Percentiles rank a stretch among this genome's conserved stretches.
Evolutionary conservation across 2,329 filamentous ascomycete genomes (phyloP).

Genomic region (Colletotrichum sp.): DNA sequence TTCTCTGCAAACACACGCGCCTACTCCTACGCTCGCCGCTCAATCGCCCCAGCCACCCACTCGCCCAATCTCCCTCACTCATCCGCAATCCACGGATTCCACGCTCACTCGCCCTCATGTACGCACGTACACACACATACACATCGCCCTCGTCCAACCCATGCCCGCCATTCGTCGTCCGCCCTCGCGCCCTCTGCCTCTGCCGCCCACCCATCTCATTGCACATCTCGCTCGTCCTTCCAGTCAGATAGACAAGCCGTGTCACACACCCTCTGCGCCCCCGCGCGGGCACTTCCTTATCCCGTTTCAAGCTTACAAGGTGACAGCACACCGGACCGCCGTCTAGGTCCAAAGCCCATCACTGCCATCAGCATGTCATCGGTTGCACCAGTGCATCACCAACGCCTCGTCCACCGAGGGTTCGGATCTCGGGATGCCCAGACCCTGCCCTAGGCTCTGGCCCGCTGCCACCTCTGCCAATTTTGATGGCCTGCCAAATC

Average conservation of each 20-base stretch:
- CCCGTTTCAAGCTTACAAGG: constrained; percentile 11
- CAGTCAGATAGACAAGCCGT: constrained; percentile 1
- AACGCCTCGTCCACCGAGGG: background rate
- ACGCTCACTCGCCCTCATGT: background rate
- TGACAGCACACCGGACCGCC: constrained; percentile 5
- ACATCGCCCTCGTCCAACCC: background rate
- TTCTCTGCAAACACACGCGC: constrained; percentile 18
- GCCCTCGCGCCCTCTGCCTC: background rate
- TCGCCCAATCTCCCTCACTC: background rate
- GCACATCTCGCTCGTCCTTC: background rate
- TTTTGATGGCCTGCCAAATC: background rate
- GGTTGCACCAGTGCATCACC: constrained; percentile 4
- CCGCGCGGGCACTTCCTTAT: constrained; percentile 8
- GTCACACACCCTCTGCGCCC: constrained; percentile 9
- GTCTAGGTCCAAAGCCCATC: background rate
- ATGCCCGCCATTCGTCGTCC: background rate
- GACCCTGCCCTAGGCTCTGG: background rate
- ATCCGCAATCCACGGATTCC: background rate
- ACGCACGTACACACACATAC: constrained; percentile 3
- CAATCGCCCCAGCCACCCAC: background rate
- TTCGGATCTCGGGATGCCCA: constrained; percentile 15
- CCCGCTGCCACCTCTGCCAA: background rate
- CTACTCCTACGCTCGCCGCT: constrained; percentile 4
- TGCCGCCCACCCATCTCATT: background rate
- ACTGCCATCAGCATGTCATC: background rate